Conservation (phyloP, 2,329 filamentous ascomycete species). For the Penicillium sp. region DNA sequence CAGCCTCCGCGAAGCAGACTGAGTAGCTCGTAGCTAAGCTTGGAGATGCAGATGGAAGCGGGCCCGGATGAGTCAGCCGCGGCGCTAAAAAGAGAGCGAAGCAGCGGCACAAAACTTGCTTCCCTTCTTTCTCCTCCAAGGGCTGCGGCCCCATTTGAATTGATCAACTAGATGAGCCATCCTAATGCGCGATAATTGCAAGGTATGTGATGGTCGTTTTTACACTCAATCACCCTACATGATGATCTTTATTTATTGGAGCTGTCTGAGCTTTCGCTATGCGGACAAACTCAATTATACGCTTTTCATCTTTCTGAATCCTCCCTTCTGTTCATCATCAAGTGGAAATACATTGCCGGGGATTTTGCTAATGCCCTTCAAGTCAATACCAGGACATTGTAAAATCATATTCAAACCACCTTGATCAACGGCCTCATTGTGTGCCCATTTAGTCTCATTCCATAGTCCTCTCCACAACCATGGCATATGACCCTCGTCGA, state of each 20-base stretch:
- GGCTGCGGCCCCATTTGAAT: slow-evolving; percentile 32
- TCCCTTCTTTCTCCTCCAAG: slow-evolving; percentile 19
- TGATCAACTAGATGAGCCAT: slow-evolving; percentile 12
- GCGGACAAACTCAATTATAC: slow-evolving; percentile 64
- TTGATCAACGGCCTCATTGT: slow-evolving; percentile 23
- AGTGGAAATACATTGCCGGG: not conserved
- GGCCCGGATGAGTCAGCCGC: slow-evolving; percentile 15
- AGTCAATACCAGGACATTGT: slow-evolving; percentile 35
- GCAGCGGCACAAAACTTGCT: slow-evolving; percentile 4
- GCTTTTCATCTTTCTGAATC: slow-evolving; percentile 38
- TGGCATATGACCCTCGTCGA: slow-evolving; percentile 54
- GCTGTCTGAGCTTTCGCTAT: slow-evolving; percentile 66
- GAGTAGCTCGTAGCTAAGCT: not conserved
- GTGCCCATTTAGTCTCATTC: slow-evolving; percentile 11
- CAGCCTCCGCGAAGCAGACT: not conserved
- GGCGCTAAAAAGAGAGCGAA: slow-evolving; percentile 15
- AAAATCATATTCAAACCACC: slow-evolving; percentile 36
- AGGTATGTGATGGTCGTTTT: slow-evolving; percentile 26
- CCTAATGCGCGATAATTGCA: slow-evolving; percentile 27
- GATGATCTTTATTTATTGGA: slow-evolving; percentile 70
- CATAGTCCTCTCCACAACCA: slow-evolving; percentile 28
- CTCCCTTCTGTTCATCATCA: slow-evolving; percentile 1
- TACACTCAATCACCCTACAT: slow-evolving; percentile 29
- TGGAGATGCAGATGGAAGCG: not conserved
- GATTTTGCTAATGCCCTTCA: slow-evolving; percentile 19